phyloP scores from a whole-genome alignment of 768 basidiomycete genomes.

The Suillus subluteus region DNA sequence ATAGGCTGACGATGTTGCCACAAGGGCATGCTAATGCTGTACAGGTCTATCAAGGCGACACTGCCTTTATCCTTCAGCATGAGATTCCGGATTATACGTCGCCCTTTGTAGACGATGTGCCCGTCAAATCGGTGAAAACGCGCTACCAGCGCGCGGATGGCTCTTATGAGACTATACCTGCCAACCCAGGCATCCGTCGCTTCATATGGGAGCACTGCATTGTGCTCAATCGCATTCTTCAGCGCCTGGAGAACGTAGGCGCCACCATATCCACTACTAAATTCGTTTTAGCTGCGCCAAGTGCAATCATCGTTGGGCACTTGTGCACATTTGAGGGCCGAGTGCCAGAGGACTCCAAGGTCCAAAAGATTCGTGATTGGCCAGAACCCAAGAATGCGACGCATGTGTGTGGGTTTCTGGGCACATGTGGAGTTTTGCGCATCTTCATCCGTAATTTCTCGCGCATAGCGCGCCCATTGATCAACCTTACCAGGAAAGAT shows the following conservation, averaged over 20 bases:
- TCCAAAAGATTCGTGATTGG: slow-evolving; percentile 36
- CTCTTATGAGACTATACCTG: slow-evolving; percentile 37
- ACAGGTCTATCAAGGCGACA: too few relatives aligned
- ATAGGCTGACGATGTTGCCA: slow-evolving; percentile 36
- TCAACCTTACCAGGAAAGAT: too few relatives aligned
- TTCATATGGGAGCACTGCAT: slow-evolving; percentile 46
- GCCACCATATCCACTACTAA: too few relatives aligned
- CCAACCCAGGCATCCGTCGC: slow-evolving; percentile 38
- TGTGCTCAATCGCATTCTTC: too few relatives aligned
- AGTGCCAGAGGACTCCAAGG: slow-evolving; percentile 28
- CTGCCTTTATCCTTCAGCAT: too few relatives aligned
- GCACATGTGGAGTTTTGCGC: too few relatives aligned
- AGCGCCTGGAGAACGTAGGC: too few relatives aligned
- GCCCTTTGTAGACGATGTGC: slow-evolving; percentile 45
- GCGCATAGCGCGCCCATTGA: too few relatives aligned
- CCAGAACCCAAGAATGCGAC: slow-evolving; percentile 12
- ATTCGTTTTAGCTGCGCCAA: too few relatives aligned
- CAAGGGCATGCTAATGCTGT: slow-evolving; percentile 48
- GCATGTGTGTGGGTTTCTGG: slow-evolving; percentile 30
- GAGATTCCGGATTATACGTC: too few relatives aligned
- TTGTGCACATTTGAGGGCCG: slow-evolving; percentile 39
- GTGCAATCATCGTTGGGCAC: slow-evolving; percentile 40
- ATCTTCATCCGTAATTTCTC: too few relatives aligned
- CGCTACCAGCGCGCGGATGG: slow-evolving; percentile 34
- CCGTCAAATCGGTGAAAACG: slow-evolving; percentile 36